phyloP scores from a whole-genome alignment of 306 rosid species.

The Gynostemma pentaphyllum region DNA sequence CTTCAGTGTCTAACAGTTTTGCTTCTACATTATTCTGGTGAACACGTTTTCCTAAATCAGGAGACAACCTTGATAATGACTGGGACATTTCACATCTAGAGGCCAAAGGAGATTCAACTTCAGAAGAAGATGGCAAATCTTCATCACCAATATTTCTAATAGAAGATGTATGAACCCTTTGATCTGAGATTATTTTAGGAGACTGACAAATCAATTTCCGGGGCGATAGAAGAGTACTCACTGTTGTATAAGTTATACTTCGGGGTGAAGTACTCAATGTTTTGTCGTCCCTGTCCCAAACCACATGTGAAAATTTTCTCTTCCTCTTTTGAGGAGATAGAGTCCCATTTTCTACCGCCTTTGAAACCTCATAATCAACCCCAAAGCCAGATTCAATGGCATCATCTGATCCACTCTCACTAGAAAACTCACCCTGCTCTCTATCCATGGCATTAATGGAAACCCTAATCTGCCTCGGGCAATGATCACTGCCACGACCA shows the following conservation, averaged over 20 bases:
- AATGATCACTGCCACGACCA: slow-evolving; percentile 14
- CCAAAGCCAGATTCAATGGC: slow-evolving; percentile 49
- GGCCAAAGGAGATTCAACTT: slow-evolving; percentile 15
- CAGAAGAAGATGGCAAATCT: slow-evolving; percentile 17
- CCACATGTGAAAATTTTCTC: slow-evolving; percentile 56
- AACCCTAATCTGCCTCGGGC: slow-evolving; percentile 46
- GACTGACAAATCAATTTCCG: slow-evolving; percentile 45
- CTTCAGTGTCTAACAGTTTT: slow-evolving; percentile 18
- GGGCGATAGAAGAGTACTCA: slow-evolving; percentile 38
- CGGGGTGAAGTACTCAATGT: slow-evolving; percentile 19
- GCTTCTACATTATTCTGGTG: not conserved
- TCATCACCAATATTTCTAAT: slow-evolving; percentile 20
- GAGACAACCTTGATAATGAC: slow-evolving; percentile 12
- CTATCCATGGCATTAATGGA: slow-evolving; percentile 37
- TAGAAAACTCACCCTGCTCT: slow-evolving; percentile 94
- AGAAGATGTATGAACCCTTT: slow-evolving; percentile 34
- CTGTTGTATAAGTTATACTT: slow-evolving; percentile 12
- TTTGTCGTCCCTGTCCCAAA: slow-evolving; percentile 46
- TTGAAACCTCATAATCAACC: slow-evolving; percentile 23
- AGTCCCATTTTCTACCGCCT: slow-evolving; percentile 33
- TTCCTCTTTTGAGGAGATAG: slow-evolving; percentile 37
- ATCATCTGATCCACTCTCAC: slow-evolving; percentile 91
- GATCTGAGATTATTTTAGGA: slow-evolving; percentile 23
- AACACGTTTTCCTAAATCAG: not conserved
- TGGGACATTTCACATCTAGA: slow-evolving; percentile 9